Percentiles rank a stretch among this genome's conserved stretches.
phyloP scores from a whole-genome alignment of 345 rosid species.

The Salix viminalis region DNA sequence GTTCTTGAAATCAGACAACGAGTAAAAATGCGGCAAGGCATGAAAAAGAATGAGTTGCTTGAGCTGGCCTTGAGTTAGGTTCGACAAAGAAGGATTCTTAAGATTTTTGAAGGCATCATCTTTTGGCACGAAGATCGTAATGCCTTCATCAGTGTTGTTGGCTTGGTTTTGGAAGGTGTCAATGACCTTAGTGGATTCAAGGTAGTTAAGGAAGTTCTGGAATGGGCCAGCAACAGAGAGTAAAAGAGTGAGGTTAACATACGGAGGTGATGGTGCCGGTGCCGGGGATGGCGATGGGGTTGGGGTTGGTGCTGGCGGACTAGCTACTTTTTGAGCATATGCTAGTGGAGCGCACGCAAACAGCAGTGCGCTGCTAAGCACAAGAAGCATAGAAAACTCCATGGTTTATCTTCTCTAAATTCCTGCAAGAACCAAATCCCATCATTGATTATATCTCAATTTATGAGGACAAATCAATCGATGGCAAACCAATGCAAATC shows the following conservation, averaged over 20 bases:
- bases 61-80: constrained; percentile 66
- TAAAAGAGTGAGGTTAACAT: constrained; percentile 69
- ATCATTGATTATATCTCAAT: constrained; percentile 3
- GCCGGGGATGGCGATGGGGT: constrained; percentile 66
- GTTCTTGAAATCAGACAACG: constrained; percentile 75
- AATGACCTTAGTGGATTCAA: constrained; percentile 65
- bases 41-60: constrained; percentile 79
- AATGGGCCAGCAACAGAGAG: constrained; percentile 83
- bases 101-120: constrained; percentile 71
- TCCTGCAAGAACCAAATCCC: constrained; percentile 29
- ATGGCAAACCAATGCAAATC: neutral
- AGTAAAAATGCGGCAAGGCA: constrained; percentile 66
- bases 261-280: constrained; percentile 61
- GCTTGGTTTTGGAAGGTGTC: constrained; percentile 88
- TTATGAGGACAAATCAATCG: neutral
- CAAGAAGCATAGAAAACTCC: constrained; percentile 35
- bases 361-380: constrained; percentile 28
- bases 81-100: constrained; percentile 61
- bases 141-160: constrained; percentile 77
- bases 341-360: constrained; percentile 34
- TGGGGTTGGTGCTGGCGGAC: constrained; percentile 50
- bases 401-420: constrained; percentile 34
- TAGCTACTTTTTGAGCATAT: constrained; percentile 41
- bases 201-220: constrained; percentile 64
- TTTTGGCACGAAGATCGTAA: constrained; percentile 85